A percentile compares a stretch with the other conserved stretches of the same genome.
These are phyloP conservation scores for barrel medic (Medicago truncatula) DNA, from an alignment of 306 rosid genomes.

Conservation along the genomic window DNA sequence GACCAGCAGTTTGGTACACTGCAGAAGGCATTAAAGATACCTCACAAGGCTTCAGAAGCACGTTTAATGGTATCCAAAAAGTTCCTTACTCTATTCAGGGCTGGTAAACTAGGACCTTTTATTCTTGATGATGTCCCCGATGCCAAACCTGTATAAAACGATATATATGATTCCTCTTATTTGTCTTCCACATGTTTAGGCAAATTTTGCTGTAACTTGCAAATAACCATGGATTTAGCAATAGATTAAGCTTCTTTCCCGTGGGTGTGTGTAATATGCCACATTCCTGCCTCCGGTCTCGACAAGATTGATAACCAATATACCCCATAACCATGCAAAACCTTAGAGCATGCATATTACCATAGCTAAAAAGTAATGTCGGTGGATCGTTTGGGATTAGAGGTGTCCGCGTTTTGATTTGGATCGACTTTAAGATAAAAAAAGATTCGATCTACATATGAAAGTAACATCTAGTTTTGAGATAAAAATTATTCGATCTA, in stretches of 20 bases:
- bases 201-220: conserved; percentile 31
- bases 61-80: conserved; percentile 89
- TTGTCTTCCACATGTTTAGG: no score
- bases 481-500: no score
- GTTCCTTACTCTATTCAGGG: conserved; percentile 77
- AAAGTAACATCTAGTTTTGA: no score
- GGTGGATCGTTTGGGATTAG: background rate
- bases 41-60: conserved; percentile 80
- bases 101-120: conserved; percentile 86
- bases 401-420: no score
- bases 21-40: conserved; percentile 81
- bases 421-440: no score
- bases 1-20: conserved; percentile 75
- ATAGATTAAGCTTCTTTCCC: background rate
- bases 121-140: conserved; percentile 87
- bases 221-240: conserved; percentile 12
- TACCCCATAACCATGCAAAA: background rate
- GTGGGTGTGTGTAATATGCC: background rate
- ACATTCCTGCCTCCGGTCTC: background rate
- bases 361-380: background rate
- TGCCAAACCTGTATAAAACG: conserved; percentile 22
- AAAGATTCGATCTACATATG: no score
- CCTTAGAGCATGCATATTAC: background rate
- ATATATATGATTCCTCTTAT: background rate
- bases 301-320: background rate